Percentiles rank a stretch among this genome's conserved stretches.
These are phyloP conservation scores for Meyerozyma smithsonii DNA, from an alignment of 1,139 yeast species.

Conservation along the genomic window DNA sequence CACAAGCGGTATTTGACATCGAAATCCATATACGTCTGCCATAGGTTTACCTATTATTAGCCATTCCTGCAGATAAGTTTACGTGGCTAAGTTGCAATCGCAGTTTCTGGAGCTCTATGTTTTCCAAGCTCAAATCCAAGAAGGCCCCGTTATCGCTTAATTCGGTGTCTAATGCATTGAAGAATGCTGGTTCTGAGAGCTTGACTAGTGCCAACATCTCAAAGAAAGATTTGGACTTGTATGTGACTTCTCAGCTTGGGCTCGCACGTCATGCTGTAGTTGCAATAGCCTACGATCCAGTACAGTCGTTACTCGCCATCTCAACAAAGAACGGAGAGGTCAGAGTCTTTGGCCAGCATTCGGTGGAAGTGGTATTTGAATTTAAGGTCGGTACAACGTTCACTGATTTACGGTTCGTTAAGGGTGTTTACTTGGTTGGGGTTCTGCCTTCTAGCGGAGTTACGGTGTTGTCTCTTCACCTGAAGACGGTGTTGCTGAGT, in stretches of 20 bases:
- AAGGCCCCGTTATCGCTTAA: conserved; percentile 46
- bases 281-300: conserved; percentile 78
- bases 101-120: conserved; percentile 24
- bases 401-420: conserved; percentile 57
- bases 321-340: conserved; percentile 69
- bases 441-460: conserved; percentile 48
- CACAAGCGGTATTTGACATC: no score
- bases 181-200: conserved; percentile 38
- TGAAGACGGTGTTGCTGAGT: conserved; percentile 53
- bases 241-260: conserved; percentile 36
- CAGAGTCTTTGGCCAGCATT: conserved; percentile 78
- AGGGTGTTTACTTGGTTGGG: conserved; percentile 76
- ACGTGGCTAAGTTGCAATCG: neutral
- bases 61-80: neutral
- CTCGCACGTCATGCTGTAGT: conserved; percentile 41
- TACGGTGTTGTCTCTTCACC: conserved; percentile 64
- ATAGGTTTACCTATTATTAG: no score
- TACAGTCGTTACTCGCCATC: conserved; percentile 79
- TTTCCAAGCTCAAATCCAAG: conserved; percentile 39
- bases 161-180: conserved; percentile 50
- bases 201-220: conserved; percentile 37
- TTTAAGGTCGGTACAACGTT: conserved; percentile 50
- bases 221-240: conserved; percentile 31
- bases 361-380: conserved; percentile 69
- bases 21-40: no score